These are phyloP conservation scores for Penicillium rolfsii DNA, from an alignment of 2,329 filamentous ascomycete genomes.

Conservation along the genomic window DNA sequence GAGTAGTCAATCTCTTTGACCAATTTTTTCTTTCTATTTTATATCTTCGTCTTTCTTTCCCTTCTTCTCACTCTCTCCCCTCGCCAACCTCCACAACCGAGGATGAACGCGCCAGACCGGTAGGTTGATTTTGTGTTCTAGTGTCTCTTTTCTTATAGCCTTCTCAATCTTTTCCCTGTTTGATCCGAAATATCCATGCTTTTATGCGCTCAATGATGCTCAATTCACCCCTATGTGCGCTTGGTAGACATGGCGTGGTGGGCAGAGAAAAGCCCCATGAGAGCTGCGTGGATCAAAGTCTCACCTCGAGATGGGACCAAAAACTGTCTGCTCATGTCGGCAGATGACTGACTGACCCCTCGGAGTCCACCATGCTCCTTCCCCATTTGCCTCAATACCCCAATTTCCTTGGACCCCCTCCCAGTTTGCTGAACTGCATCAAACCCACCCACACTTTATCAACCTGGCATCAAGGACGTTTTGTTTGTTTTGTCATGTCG, in stretches of 20 bases:
- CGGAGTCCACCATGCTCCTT: not conserved
- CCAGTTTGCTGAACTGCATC: not conserved
- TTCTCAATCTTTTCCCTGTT: not conserved
- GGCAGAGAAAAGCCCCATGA: not conserved
- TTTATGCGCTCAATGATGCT: not conserved
- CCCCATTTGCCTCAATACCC: too few species aligned
- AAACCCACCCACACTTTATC: not conserved
- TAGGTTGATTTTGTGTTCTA: constrained; percentile 35
- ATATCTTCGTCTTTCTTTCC: too few species aligned
- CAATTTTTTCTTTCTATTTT: constrained; percentile 15
- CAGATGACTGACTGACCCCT: not conserved
- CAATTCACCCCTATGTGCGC: not conserved
- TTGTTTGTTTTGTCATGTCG: not conserved
- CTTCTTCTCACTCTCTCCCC: not conserved
- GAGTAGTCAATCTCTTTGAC: too few species aligned
- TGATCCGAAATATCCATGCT: not conserved
- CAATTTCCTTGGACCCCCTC: not conserved
- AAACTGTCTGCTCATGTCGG: not conserved
- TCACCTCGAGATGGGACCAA: not conserved
- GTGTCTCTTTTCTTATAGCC: not conserved
- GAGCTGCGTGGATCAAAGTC: not conserved
- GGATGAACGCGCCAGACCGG: constrained; percentile 55
- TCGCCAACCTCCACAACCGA: constrained; percentile 5
- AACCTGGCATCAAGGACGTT: too few species aligned
- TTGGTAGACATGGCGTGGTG: not conserved